Evolutionary conservation across 2,329 filamentous ascomycete species (phyloP).

Genomic region (Trichoderma sp.): DNA sequence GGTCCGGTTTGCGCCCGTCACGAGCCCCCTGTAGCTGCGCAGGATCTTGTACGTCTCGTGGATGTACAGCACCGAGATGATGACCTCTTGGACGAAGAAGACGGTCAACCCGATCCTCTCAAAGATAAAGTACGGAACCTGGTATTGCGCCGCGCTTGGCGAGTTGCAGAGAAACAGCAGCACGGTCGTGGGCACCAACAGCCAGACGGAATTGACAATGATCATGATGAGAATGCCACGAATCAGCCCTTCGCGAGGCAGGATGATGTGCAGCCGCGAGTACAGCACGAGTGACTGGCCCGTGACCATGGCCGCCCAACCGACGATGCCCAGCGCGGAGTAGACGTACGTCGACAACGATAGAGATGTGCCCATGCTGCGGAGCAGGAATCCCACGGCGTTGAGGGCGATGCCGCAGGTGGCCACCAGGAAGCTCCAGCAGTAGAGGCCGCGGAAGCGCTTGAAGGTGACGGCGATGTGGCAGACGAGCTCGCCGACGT

Average conservation of each 20-base stretch:
- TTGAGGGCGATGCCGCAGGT: conserved; percentile 39
- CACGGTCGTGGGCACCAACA: conserved; percentile 56
- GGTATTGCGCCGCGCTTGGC: conserved; percentile 16
- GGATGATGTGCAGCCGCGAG: conserved; percentile 61
- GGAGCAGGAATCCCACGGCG: conserved; percentile 26
- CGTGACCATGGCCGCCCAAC: conserved; percentile 52
- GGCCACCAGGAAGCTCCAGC: conserved; percentile 41
- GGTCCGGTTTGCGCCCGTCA: conserved; percentile 7
- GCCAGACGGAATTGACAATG: conserved; percentile 51
- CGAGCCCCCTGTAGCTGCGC: conserved; percentile 38
- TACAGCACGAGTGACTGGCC: conserved; percentile 63
- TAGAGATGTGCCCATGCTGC: conserved; percentile 29
- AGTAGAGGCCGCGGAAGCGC: conserved; percentile 35
- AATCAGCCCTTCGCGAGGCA: conserved; percentile 50
- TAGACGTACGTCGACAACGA: conserved; percentile 18
- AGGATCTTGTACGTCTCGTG: conserved; percentile 51
- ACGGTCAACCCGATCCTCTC: conserved; percentile 56
- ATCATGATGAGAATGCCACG: conserved; percentile 58
- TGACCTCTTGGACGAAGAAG: conserved; percentile 55
- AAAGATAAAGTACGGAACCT: conserved; percentile 42
- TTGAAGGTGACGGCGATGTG: conserved; percentile 51
- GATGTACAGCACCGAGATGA: conserved; percentile 55
- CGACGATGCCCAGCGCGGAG: conserved; percentile 22
- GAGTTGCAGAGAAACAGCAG: conserved; percentile 54
- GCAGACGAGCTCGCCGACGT: conserved; percentile 33